Evolutionary conservation across 805 yeast species (phyloP).

Genomic region (Barnettozyma wickerhamii): DNA sequence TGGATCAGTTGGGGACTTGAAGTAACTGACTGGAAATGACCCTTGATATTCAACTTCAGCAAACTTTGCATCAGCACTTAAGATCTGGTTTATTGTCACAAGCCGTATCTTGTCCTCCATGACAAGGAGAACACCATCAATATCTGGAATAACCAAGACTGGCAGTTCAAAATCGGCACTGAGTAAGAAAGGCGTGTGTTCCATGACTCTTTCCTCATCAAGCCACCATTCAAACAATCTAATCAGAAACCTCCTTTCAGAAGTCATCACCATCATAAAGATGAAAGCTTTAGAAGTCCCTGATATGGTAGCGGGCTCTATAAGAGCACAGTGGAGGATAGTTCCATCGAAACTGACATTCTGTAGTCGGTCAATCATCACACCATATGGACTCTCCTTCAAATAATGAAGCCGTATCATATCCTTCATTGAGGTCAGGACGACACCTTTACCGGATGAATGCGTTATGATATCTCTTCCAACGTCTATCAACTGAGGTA

Average conservation of each 20-base stretch:
- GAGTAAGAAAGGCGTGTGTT: constrained; percentile 37
- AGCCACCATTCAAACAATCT: constrained; percentile 39
- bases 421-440: constrained; percentile 34
- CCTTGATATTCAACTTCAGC: constrained; percentile 16
- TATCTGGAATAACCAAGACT: constrained; percentile 37
- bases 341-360: constrained; percentile 39
- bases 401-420: constrained; percentile 36
- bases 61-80: constrained; percentile 43
- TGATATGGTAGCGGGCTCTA: constrained; percentile 30
- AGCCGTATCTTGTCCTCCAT: constrained; percentile 30
- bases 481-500: constrained; percentile 18
- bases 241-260: constrained; percentile 32
- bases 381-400: constrained; percentile 33
- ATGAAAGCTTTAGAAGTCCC: constrained; percentile 30
- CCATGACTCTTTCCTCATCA: constrained; percentile 30
- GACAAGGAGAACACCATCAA: constrained; percentile 37
- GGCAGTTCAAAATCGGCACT: constrained; percentile 39
- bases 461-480: constrained; percentile 32
- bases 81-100: constrained; percentile 39
- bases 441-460: constrained; percentile 34
- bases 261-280: constrained; percentile 34
- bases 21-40: constrained; percentile 38
- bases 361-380: constrained; percentile 33
- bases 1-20: constrained; percentile 25
- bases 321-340: constrained; percentile 39